Evolutionary conservation across 2,329 filamentous ascomycete genomes (phyloP).

Genomic region (Pyrenochaeta sp.): DNA sequence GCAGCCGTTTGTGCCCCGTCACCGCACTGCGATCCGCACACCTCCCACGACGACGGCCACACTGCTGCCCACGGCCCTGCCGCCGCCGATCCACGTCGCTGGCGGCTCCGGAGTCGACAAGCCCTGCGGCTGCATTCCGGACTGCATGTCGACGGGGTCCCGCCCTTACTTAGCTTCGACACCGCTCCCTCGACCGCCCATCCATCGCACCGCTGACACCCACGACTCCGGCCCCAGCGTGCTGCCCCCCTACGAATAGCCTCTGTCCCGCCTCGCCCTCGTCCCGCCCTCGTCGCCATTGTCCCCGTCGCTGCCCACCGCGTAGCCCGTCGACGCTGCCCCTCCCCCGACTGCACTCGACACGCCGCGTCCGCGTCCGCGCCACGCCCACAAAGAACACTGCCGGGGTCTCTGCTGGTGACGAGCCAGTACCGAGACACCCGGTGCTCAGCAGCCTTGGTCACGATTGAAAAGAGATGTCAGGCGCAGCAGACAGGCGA

Average conservation of each 20-base stretch:
- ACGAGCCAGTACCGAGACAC: constrained; percentile 27
- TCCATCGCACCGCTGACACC: constrained; percentile 14
- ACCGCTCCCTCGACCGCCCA: constrained; percentile 5
- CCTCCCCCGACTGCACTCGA: too few relatives aligned
- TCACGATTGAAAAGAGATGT: constrained; percentile 44
- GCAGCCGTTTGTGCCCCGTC: constrained; percentile 15
- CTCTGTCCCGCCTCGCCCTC: too few relatives aligned
- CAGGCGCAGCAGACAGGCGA: constrained; percentile 46
- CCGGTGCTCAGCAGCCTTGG: constrained; percentile 19
- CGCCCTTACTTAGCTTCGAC: constrained; percentile 19
- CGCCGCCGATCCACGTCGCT: too few relatives aligned
- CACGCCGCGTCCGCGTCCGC: constrained; percentile 11
- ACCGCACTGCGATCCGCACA: constrained; percentile 7
- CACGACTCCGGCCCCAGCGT: constrained; percentile 6
- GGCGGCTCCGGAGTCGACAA: constrained; percentile 21
- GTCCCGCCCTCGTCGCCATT: too few relatives aligned
- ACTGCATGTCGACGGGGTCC: constrained; percentile 10
- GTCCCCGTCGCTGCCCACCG: too few relatives aligned
- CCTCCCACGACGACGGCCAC: constrained; percentile 18
- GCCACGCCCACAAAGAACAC: constrained; percentile 2
- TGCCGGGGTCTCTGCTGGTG: constrained; percentile 41
- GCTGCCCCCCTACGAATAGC: too few relatives aligned
- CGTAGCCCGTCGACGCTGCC: too few relatives aligned
- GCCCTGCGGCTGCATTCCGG: constrained; percentile 17
- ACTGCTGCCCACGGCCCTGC: too few relatives aligned